These are phyloP conservation scores for Hygrocybe punicea DNA, from an alignment of 768 basidiomycete genomes.

Conservation along the genomic window DNA sequence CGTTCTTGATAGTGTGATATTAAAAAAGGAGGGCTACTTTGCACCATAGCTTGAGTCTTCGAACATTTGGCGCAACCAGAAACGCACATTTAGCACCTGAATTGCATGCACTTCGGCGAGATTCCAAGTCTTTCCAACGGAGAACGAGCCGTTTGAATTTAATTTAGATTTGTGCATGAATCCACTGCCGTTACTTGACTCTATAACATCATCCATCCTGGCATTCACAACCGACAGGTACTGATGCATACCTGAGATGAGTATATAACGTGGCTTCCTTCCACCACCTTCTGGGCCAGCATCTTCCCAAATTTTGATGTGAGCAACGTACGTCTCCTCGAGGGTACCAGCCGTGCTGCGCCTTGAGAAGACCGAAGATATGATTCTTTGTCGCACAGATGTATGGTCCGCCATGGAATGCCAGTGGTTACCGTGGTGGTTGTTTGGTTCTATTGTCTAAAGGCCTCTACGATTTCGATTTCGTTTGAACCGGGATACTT, in stretches of 20 bases:
- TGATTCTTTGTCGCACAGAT: conserved; percentile 57
- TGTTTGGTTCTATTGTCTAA: neutral
- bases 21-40: conserved; percentile 60
- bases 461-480: neutral
- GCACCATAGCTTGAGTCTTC: conserved; percentile 5
- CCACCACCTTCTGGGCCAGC: conserved; percentile 61
- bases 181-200: conserved; percentile 57
- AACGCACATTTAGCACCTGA: conserved; percentile 69
- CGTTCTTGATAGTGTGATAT: conserved; percentile 81
- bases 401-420: conserved; percentile 43
- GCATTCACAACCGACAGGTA: neutral
- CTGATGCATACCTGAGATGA: conserved; percentile 75
- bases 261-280: conserved; percentile 84
- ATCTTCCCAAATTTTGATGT: conserved; percentile 94
- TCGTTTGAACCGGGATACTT: neutral
- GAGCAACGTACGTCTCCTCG: conserved; percentile 80
- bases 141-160: conserved; percentile 91
- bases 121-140: conserved; percentile 96
- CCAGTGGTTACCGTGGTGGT: neutral
- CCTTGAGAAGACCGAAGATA: conserved; percentile 78
- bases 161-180: conserved; percentile 95
- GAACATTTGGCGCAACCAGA: neutral
- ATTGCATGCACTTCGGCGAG: conserved; percentile 77
- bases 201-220: conserved; percentile 33
- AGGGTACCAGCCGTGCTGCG: conserved; percentile 59